phyloP scores from a whole-genome alignment of 2,329 filamentous ascomycete genomes.

The Amphichorda felina region DNA sequence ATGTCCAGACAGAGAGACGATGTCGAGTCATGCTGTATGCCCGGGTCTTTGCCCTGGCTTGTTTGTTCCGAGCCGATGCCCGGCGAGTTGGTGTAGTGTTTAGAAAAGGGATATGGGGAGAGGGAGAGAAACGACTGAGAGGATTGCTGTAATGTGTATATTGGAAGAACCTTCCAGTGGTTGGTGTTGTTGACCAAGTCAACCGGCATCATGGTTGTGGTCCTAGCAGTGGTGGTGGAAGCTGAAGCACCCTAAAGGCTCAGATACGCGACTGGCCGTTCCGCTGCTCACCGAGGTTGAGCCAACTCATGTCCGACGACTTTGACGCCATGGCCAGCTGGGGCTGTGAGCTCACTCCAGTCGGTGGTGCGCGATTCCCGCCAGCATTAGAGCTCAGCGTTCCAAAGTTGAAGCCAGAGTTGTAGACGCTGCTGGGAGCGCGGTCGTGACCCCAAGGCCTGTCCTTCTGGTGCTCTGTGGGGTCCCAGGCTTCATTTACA shows the following conservation, averaged over 20 bases:
- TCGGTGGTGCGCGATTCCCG: constrained; percentile 17
- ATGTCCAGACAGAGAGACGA: neutral
- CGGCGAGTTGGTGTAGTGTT: too few species aligned
- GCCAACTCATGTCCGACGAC: constrained; percentile 66
- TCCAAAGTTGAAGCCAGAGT: constrained; percentile 27
- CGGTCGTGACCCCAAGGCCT: constrained; percentile 38
- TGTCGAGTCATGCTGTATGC: neutral
- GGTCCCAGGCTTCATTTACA: constrained; percentile 44
- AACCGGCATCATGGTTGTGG: too few species aligned
- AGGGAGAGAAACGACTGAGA: too few species aligned
- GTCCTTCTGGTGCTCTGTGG: constrained; percentile 27
- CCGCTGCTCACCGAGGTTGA: constrained; percentile 50
- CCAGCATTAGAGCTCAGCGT: constrained; percentile 23
- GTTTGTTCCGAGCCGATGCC: too few species aligned
- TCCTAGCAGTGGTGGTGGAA: too few species aligned
- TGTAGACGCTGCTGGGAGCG: constrained; percentile 40
- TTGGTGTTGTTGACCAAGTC: too few species aligned
- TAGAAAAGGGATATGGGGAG: too few species aligned
- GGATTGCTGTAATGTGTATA: too few species aligned
- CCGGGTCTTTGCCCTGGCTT: too few species aligned
- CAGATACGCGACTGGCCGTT: too few species aligned
- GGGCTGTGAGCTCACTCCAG: constrained; percentile 32
- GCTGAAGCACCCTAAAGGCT: too few species aligned
- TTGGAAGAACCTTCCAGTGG: too few species aligned
- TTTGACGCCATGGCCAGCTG: constrained; percentile 36